phyloP scores from a whole-genome alignment of 176 grass and related monocot species.

The Hyparrhenia diplandra region DNA sequence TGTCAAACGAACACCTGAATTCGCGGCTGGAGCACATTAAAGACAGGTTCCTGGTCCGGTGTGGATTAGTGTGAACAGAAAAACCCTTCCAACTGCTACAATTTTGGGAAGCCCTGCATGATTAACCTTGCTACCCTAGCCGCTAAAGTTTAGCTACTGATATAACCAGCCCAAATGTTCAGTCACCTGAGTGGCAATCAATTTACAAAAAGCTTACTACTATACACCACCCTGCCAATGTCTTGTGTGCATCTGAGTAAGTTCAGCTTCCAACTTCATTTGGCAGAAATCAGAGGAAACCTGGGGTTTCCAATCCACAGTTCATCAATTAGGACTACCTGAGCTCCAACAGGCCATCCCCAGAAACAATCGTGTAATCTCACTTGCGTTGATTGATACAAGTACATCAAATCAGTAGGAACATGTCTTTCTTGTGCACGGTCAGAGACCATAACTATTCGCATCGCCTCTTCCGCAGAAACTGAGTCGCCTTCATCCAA shows the following conservation, averaged over 20 bases:
- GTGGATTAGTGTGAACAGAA: no score
- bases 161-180: not conserved
- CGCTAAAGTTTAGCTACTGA: not conserved
- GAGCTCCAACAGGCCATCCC: not conserved
- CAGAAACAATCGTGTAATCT: not conserved
- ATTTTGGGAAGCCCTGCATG: not conserved
- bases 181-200: conserved; percentile 11
- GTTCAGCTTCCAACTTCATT: not conserved
- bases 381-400: not conserved
- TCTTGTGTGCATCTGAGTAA: conserved; percentile 1
- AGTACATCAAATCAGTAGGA: conserved; percentile 4
- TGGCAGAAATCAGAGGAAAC: not conserved
- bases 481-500: not conserved
- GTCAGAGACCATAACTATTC: not conserved
- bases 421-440: not conserved
- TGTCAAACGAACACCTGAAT: not conserved
- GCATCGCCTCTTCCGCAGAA: not conserved
- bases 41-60: no score
- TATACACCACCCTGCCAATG: conserved; percentile 27
- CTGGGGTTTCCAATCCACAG: not conserved
- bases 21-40: not conserved
- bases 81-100: conserved; percentile 13
- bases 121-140: not conserved
- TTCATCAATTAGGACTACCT: not conserved
- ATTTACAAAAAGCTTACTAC: conserved; percentile 19